A percentile compares a stretch with the other conserved stretches of the same genome.
These are phyloP conservation scores for Quercus engelmannii DNA, from an alignment of 306 rosid species.

Conservation along the genomic window DNA sequence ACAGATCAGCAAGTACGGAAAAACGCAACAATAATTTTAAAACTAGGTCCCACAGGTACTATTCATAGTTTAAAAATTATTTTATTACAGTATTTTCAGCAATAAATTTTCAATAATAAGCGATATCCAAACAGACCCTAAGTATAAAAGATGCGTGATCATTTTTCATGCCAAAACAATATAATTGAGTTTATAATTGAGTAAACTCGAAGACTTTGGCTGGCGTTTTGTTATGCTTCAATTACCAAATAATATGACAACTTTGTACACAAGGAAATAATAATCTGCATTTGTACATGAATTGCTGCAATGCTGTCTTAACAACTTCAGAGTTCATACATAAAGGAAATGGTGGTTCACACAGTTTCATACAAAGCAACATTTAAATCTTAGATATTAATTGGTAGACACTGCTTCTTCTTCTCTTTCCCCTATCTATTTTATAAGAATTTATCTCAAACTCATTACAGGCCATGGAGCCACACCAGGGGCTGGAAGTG, in stretches of 20 bases:
- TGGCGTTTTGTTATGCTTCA: neutral
- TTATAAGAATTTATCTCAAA: conserved; percentile 47
- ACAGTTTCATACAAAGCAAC: conserved; percentile 11
- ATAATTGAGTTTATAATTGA: neutral
- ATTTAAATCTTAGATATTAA: conserved; percentile 23
- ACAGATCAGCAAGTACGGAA: accelerated
- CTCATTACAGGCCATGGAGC: conserved; percentile 88
- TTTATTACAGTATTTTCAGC: accelerated
- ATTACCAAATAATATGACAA: neutral
- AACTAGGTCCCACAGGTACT: too few species aligned
- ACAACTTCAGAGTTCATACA: conserved; percentile 19
- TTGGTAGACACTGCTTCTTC: conserved; percentile 14
- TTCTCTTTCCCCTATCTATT: conserved; percentile 16
- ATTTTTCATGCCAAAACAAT: neutral
- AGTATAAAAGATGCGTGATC: too few species aligned
- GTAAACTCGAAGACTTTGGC: neutral
- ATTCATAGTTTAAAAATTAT: too few species aligned
- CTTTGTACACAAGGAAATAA: neutral
- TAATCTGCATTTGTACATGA: neutral
- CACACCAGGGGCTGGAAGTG: conserved; percentile 72
- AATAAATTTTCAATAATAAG: too few species aligned
- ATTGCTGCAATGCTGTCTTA: conserved; percentile 3
- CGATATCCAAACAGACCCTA: accelerated
- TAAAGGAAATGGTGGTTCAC: conserved; percentile 7
- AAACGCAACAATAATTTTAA: too few species aligned